Conservation (phyloP, 768 basidiomycete genomes). For the Tricholoma bakamatsutake region DNA sequence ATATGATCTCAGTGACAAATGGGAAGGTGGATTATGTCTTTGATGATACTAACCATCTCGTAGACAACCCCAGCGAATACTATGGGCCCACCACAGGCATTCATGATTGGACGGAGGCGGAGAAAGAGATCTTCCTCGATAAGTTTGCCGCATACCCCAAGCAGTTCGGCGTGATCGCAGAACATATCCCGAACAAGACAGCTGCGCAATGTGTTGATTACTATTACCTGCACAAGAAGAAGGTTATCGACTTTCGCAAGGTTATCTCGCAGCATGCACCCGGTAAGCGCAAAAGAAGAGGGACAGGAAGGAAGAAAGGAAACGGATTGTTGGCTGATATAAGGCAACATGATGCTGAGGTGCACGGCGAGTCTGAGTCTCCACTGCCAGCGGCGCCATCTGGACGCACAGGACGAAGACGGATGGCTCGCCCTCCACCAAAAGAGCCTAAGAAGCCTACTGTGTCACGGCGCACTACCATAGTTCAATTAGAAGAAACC, state of each 20-base stretch:
- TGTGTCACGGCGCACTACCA: conserved; percentile 30
- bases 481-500: conserved; percentile 42
- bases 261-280: conserved; percentile 62
- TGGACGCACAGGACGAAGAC: conserved; percentile 37
- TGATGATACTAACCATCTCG: conserved; percentile 81
- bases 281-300: conserved; percentile 57
- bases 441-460: conserved; percentile 19
- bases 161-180: conserved; percentile 91
- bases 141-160: conserved; percentile 85
- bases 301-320: conserved; percentile 70
- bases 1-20: conserved; percentile 74
- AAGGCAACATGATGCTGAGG: conserved; percentile 63
- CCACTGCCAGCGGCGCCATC: conserved; percentile 30
- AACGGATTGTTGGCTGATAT: conserved; percentile 81
- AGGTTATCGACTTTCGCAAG: conserved; percentile 76
- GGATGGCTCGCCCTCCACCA: conserved; percentile 14
- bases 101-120: conserved; percentile 83
- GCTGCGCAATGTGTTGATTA: conserved; percentile 85
- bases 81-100: conserved; percentile 70
- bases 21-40: conserved; percentile 58
- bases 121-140: conserved; percentile 72
- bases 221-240: conserved; percentile 95
- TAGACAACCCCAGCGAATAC: conserved; percentile 72
- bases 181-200: conserved; percentile 76
- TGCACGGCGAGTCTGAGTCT: conserved; percentile 31